Base-by-base conservation (phyloP, 2,329 filamentous ascomycete genomes). In the Fusarium humuli region DNA sequence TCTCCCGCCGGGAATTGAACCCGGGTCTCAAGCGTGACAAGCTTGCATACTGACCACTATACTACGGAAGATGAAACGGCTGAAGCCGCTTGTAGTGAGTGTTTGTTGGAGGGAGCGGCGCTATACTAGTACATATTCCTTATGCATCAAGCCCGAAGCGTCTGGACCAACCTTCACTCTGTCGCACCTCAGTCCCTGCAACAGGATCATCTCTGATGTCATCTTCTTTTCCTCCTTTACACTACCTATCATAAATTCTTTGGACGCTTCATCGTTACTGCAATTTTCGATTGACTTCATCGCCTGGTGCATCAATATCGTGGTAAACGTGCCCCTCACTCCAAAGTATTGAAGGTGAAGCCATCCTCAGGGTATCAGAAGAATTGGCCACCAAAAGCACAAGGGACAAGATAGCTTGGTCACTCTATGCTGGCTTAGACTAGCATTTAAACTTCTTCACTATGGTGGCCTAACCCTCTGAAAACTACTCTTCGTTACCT, bases 21-120 rank as follows among this genome's bases (percentile, higher is more conserved):
- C 49, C 49, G 49, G 49, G 49, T 53, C 49, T 53, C 49, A 53
- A 53, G 49, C 49, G 49, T 53, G 49, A 53, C 49, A 53, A 53
- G 49, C 49, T 53, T 53, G 49, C 49, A 53, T 53, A 53, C 49
- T 53, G 49, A 53, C 49, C 49, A 53, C 49, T 53, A 53, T 53
- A 53, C 49, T 52, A 53, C 49, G 49, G 49, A 53, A 50, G 47
- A 50, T 16, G 27, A 37, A 48, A 48, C 25, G n/a, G 20, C 29
- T 30, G n/a, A 48, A 30, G 20, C 45, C 29, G 45, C 25, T 48
- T 37, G 45, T 48, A 48, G 45, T 48, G 45, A 48, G 45, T 25
- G 45, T 25, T 48, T 48, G 45, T 48, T 25, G 6, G 2, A 30
- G 12, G 8, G 9, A 20, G 12, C 6, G 0, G 3, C 7, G 16